These are phyloP conservation scores for Clathrus columnatus DNA, from an alignment of 768 basidiomycete genomes.

Conservation along the genomic window DNA sequence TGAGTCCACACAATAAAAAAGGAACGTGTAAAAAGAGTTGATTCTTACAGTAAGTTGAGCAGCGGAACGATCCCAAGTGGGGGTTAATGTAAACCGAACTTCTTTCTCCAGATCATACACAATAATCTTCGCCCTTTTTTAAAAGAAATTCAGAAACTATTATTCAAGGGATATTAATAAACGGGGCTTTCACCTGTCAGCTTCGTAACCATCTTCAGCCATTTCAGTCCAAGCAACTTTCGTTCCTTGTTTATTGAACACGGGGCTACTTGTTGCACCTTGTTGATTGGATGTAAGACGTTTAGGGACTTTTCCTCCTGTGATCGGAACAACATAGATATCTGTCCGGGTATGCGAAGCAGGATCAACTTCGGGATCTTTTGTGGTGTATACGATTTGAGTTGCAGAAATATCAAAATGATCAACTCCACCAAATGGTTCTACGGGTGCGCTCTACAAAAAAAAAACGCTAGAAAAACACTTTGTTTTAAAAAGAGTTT, in stretches of 20 bases:
- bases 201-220: slow-evolving; percentile 81
- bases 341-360: slow-evolving; percentile 89
- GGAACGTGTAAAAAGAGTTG: slow-evolving; percentile 3
- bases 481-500: neutral
- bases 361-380: slow-evolving; percentile 66
- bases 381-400: slow-evolving; percentile 75
- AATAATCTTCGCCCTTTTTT: slow-evolving; percentile 58
- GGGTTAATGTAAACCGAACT: slow-evolving; percentile 66
- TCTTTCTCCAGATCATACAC: slow-evolving; percentile 64
- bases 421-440: slow-evolving; percentile 78
- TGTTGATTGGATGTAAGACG: slow-evolving; percentile 79
- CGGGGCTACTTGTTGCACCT: slow-evolving; percentile 71
- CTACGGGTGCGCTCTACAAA: slow-evolving; percentile 59
- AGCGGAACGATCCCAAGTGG: slow-evolving; percentile 81
- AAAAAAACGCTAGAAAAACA: slow-evolving; percentile 4
- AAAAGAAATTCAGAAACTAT: neutral
- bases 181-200: slow-evolving; percentile 49
- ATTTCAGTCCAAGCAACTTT: slow-evolving; percentile 86
- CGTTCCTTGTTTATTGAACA: slow-evolving; percentile 55
- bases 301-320: slow-evolving; percentile 38
- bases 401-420: slow-evolving; percentile 68
- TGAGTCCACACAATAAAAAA: slow-evolving; percentile 10
- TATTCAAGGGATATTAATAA: neutral
- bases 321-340: slow-evolving; percentile 59
- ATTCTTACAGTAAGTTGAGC: slow-evolving; percentile 45